Base-by-base conservation (phyloP, 2,329 filamentous ascomycete genomes). In the Cadophora malorum region DNA sequence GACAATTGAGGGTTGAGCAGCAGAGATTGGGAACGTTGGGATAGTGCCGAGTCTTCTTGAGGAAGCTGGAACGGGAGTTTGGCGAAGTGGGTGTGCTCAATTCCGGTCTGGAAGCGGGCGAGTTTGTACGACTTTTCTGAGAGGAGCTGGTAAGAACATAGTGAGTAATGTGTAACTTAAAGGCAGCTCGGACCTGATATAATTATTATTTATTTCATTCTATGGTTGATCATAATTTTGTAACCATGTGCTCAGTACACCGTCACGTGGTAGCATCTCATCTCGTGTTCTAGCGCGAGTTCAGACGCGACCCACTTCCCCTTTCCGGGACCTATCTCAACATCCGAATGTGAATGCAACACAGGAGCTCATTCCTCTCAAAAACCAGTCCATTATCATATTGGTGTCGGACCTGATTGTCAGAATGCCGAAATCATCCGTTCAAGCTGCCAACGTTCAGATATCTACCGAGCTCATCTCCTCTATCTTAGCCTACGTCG, bases 1-100 rank as follows among this genome's bases (percentile, higher is more conserved):
- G 25, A 19, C 35, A 64, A 50, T 23, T 67, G 61, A 67, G 61
- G 23, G 47, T 12, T 38, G 61, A 67, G 31, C 59, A 52, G 19
- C 45, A 65, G 63, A 33, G 47, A 19, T 49, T 35, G 55, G 25
- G 41, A n/a, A n/a, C 52, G 8, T 1, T 55, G 16, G 52, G 45
- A 49, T 49, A 49, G 45, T n/a, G 45, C 8, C 6, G 45, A 49
- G 9, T 21, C 4, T n/a, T 49, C 45, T 49, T 8, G 45, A 21
- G 19, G 45, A 49, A n/a, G 19, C 21, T 49, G n/a, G 19, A 19
- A 2, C 7, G 19, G 19, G 45, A 49, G 21, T n/a, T 21, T 21
- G 19, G 45, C n/a, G 45, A 49, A 49, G 45, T 5, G 45, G 19
- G 45, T 14, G 41, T 45, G 12, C 45, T 49, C 10, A 10, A 21